Conservation (phyloP, 2,329 filamentous ascomycete species). For the Proliferodiscus dingleyae region DNA sequence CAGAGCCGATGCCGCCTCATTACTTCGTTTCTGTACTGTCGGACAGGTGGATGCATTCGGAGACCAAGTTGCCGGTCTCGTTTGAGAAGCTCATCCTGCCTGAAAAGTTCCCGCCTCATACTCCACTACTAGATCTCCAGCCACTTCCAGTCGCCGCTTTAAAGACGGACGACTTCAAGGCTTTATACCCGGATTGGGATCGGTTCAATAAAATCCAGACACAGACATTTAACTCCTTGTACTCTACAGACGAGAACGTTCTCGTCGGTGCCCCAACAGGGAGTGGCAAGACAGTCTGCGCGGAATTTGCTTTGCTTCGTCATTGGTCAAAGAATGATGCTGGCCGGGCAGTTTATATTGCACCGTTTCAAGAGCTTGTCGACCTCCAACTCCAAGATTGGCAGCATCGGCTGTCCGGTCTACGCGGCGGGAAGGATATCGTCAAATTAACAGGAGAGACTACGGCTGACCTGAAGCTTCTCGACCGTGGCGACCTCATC, state of each 20-base stretch:
- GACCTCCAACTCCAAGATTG: slow-evolving; percentile 80
- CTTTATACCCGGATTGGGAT: slow-evolving; percentile 76
- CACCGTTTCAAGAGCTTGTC: slow-evolving; percentile 89
- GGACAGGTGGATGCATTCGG: slow-evolving; percentile 97
- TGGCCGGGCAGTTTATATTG: slow-evolving; percentile 86
- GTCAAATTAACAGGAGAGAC: slow-evolving; percentile 93
- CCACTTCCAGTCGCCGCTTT: slow-evolving; percentile 83
- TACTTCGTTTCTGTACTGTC: slow-evolving; percentile 96
- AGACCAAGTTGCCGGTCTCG: slow-evolving; percentile 86
- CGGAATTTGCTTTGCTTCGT: slow-evolving; percentile 84
- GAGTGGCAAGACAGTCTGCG: slow-evolving; percentile 94
- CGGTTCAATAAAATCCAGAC: slow-evolving; percentile 98
- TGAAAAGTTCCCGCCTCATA: slow-evolving; percentile 93
- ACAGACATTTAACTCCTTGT: slow-evolving; percentile 92
- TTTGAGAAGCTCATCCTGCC: slow-evolving; percentile 94
- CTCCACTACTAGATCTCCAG: slow-evolving; percentile 85
- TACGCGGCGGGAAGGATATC: slow-evolving; percentile 81
- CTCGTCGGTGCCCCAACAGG: slow-evolving; percentile 90
- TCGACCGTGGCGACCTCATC: slow-evolving; percentile 83
- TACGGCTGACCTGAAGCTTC: slow-evolving; percentile 79
- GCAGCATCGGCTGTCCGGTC: slow-evolving; percentile 66
- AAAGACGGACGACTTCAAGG: slow-evolving; percentile 77
- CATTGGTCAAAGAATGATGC: slow-evolving; percentile 73
- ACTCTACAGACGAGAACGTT: slow-evolving; percentile 86
- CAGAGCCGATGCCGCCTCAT: slow-evolving; percentile 96